Conservation (phyloP, 768 basidiomycete species). For the Pleurotus platypus region DNA sequence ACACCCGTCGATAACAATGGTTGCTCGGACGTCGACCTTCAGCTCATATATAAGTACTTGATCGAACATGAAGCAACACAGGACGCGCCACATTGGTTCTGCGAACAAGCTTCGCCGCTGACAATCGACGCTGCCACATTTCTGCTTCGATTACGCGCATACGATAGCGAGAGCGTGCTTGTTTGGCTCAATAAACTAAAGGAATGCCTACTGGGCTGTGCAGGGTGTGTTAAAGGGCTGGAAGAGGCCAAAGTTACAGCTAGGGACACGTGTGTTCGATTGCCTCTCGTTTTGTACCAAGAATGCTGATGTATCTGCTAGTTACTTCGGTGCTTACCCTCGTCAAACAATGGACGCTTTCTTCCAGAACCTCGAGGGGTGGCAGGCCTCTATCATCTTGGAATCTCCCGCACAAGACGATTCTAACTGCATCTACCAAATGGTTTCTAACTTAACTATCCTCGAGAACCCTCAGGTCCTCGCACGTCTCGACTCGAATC, state of each 20-base stretch:
- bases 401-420: slow-evolving; percentile 13
- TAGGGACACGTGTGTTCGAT: slow-evolving; percentile 63
- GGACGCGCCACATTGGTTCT: slow-evolving; percentile 75
- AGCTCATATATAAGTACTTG: slow-evolving; percentile 48
- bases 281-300: not conserved
- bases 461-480: slow-evolving; percentile 49
- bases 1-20: slow-evolving; percentile 49
- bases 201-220: slow-evolving; percentile 57
- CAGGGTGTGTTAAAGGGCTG: slow-evolving; percentile 66
- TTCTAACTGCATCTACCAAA: slow-evolving; percentile 42
- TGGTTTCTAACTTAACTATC: slow-evolving; percentile 57
- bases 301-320: slow-evolving; percentile 26
- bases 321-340: slow-evolving; percentile 72
- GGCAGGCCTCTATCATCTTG: slow-evolving; percentile 57
- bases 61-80: slow-evolving; percentile 35
- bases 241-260: slow-evolving; percentile 63
- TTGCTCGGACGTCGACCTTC: slow-evolving; percentile 46
- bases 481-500: slow-evolving; percentile 30
- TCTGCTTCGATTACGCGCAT: slow-evolving; percentile 80
- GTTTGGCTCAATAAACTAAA: slow-evolving; percentile 61
- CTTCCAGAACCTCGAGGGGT: slow-evolving; percentile 58
- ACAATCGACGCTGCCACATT: slow-evolving; percentile 73
- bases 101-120: slow-evolving; percentile 51
- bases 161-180: slow-evolving; percentile 52
- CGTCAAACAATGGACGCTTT: slow-evolving; percentile 50